Evolutionary conservation across 768 basidiomycete species (phyloP).

Genomic region (Boletus rubescentipes): DNA sequence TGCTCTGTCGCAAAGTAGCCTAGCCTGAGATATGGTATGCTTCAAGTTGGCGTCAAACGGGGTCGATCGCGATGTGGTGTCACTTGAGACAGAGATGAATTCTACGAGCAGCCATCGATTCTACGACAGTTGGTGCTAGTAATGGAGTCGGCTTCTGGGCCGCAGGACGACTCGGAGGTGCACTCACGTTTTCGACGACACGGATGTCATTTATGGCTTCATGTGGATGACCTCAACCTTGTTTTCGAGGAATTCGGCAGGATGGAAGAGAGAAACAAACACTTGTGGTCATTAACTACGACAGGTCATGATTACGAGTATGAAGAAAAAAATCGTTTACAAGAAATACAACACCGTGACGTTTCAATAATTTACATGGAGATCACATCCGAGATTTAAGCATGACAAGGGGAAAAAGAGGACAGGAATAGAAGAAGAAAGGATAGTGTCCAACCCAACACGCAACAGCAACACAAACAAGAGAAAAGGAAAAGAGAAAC

Average conservation of each 20-base stretch:
- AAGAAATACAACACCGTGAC: slow-evolving; percentile 5
- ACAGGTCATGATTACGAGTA: too few species aligned
- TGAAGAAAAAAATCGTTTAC: too few species aligned
- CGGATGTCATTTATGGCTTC: too few species aligned
- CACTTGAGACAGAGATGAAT: slow-evolving; percentile 52
- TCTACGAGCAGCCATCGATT: slow-evolving; percentile 90
- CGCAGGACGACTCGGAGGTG: too few species aligned
- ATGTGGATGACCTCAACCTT: too few species aligned
- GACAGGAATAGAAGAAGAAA: not conserved
- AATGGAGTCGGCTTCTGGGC: too few species aligned
- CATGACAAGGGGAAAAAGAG: not conserved
- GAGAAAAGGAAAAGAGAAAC: not conserved
- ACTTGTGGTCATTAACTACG: too few species aligned
- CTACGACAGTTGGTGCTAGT: too few species aligned
- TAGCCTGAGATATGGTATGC: too few species aligned
- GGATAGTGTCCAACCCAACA: not conserved
- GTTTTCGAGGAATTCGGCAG: too few species aligned
- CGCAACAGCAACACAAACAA: not conserved
- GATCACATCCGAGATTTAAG: not conserved
- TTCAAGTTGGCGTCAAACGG: slow-evolving; percentile 60
- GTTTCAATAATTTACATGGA: not conserved
- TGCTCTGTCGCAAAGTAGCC: slow-evolving; percentile 64
- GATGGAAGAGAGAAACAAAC: too few species aligned
- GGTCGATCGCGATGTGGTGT: slow-evolving; percentile 5
- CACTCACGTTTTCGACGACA: too few species aligned